These are phyloP conservation scores for Warburgia ugandensis DNA, from an alignment of 164 flowering plant genomes.

Conservation along the genomic window DNA sequence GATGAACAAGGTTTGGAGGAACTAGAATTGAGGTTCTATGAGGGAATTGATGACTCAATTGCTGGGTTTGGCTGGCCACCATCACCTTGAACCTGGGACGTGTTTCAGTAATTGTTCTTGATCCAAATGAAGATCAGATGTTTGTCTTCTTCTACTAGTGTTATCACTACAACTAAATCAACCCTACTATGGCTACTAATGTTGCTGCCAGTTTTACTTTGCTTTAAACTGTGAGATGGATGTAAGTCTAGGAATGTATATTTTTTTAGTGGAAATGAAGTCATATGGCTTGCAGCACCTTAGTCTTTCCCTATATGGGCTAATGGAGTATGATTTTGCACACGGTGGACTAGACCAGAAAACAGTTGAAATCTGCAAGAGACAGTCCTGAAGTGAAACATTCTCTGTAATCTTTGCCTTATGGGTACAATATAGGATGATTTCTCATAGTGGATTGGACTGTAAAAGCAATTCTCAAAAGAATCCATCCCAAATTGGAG, in stretches of 20 bases:
- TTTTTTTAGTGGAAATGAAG: constrained; percentile 13
- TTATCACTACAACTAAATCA: background rate
- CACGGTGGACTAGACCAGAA: too few species aligned
- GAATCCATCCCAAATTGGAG: too few species aligned
- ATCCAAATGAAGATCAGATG: constrained; percentile 11
- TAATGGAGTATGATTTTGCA: too few species aligned
- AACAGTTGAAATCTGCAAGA: too few species aligned
- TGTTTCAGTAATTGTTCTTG: too few species aligned
- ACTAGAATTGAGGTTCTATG: constrained; percentile 41
- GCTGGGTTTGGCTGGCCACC: constrained; percentile 33
- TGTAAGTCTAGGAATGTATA: constrained; percentile 18
- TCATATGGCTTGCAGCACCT: background rate
- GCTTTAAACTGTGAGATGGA: constrained; percentile 12
- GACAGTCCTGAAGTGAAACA: too few species aligned
- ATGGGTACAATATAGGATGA: too few species aligned
- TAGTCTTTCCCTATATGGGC: background rate
- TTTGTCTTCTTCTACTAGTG: background rate
- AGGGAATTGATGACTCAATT: constrained; percentile 24
- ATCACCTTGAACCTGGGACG: constrained; percentile 18
- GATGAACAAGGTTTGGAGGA: constrained; percentile 37
- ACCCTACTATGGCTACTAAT: constrained; percentile 3
- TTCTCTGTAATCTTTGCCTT: too few species aligned
- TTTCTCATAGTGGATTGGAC: too few species aligned
- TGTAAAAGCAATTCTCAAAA: too few species aligned
- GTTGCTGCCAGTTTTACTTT: constrained; percentile 6